phyloP scores from a whole-genome alignment of 805 yeast genomes.

The Lipomyces yamanashiensis region DNA sequence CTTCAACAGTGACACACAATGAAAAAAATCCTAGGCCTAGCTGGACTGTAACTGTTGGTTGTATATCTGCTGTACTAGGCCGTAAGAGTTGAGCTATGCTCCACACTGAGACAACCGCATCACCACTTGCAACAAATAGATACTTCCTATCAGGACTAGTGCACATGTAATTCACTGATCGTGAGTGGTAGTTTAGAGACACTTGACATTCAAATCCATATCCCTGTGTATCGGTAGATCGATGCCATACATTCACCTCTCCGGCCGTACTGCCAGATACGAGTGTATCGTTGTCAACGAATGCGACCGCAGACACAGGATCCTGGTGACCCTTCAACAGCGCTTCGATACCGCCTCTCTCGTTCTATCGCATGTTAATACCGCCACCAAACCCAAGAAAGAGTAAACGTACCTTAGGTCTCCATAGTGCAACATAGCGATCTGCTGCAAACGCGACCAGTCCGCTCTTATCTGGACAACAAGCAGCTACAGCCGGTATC shows the following conservation, averaged over 20 bases:
- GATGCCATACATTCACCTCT: slow-evolving; percentile 62
- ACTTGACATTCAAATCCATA: slow-evolving; percentile 25
- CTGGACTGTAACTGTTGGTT: slow-evolving; percentile 40
- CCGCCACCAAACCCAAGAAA: background rate
- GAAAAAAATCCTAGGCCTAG: slow-evolving; percentile 58
- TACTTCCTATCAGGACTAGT: slow-evolving; percentile 22
- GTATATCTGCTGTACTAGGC: too few relatives aligned
- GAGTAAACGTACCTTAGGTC: slow-evolving; percentile 51
- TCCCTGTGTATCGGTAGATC: slow-evolving; percentile 9
- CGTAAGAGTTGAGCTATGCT: slow-evolving; percentile 13
- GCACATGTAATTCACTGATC: slow-evolving; percentile 17
- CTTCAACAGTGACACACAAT: slow-evolving; percentile 47
- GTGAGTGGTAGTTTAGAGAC: slow-evolving; percentile 14
- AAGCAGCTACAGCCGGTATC: slow-evolving; percentile 56
- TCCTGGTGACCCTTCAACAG: slow-evolving; percentile 66
- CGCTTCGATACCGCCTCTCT: slow-evolving; percentile 52
- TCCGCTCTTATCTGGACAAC: slow-evolving; percentile 55
- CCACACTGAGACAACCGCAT: slow-evolving; percentile 37
- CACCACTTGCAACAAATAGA: slow-evolving; percentile 28
- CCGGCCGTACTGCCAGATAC: slow-evolving; percentile 74
- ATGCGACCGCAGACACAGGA: slow-evolving; percentile 70
- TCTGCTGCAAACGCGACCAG: slow-evolving; percentile 76
- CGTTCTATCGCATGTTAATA: slow-evolving; percentile 12
- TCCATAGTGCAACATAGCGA: slow-evolving; percentile 67
- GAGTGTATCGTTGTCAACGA: slow-evolving; percentile 52